Percentiles rank a stretch among this genome's conserved stretches.
These are phyloP conservation scores for Amanita muscaria DNA, from an alignment of 768 basidiomycete genomes.

Conservation along the genomic window DNA sequence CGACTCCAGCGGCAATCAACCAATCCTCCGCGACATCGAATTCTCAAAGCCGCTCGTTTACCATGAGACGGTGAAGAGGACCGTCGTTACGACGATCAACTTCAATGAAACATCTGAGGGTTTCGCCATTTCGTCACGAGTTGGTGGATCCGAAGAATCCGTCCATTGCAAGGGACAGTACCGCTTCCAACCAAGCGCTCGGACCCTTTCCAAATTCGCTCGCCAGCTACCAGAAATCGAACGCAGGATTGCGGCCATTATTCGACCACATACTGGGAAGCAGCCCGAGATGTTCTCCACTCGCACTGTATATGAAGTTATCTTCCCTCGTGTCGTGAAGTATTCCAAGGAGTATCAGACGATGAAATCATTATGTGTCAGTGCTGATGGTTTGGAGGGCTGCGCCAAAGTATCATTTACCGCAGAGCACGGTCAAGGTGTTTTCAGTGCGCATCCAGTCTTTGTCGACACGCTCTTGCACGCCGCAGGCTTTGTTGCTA, in stretches of 20 bases:
- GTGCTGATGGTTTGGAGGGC: slow-evolving; percentile 38
- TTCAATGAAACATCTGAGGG: neutral
- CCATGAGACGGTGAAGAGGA: slow-evolving; percentile 19
- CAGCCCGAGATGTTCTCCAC: slow-evolving; percentile 41
- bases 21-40: slow-evolving; percentile 33
- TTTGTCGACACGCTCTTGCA: slow-evolving; percentile 65
- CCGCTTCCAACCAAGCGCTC: slow-evolving; percentile 23
- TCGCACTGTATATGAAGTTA: slow-evolving; percentile 51
- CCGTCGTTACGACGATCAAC: slow-evolving; percentile 27
- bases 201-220: slow-evolving; percentile 29
- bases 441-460: slow-evolving; percentile 40
- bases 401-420: slow-evolving; percentile 42
- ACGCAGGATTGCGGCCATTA: slow-evolving; percentile 24
- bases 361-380: slow-evolving; percentile 45
- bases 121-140: slow-evolving; percentile 30
- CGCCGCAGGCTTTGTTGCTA: slow-evolving; percentile 61
- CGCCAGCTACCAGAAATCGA: slow-evolving; percentile 26
- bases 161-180: slow-evolving; percentile 41
- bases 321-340: slow-evolving; percentile 61
- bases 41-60: slow-evolving; percentile 52
- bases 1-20: slow-evolving; percentile 21
- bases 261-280: slow-evolving; percentile 16
- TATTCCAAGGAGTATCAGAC: slow-evolving; percentile 53
- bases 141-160: slow-evolving; percentile 22
- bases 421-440: slow-evolving; percentile 17